phyloP scores from a whole-genome alignment of 2,329 filamentous ascomycete species.

The Fusarium heterosporum region DNA sequence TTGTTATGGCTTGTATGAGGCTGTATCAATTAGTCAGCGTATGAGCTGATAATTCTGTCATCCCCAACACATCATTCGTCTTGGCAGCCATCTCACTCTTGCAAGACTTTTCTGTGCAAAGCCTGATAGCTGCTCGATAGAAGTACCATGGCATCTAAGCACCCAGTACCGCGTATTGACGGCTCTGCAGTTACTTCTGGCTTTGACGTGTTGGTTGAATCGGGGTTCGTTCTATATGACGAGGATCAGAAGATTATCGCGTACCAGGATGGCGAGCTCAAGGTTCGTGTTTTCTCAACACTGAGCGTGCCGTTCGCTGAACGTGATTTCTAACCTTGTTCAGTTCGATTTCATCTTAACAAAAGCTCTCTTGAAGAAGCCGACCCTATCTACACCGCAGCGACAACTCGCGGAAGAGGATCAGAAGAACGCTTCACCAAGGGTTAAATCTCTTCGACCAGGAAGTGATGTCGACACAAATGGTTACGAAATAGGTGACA shows the following conservation, averaged over 20 bases:
- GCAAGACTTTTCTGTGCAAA: too few species aligned
- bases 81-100: too few species aligned
- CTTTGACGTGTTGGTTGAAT: conserved; percentile 5
- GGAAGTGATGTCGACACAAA: conserved; percentile 4
- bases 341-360: conserved; percentile 13
- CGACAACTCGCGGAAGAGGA: too few species aligned
- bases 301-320: too few species aligned
- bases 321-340: background rate
- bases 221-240: conserved; percentile 4
- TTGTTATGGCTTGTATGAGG: too few species aligned
- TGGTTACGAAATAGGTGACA: background rate
- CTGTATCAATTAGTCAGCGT: too few species aligned
- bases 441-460: background rate
- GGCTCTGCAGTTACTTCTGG: too few species aligned
- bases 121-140: too few species aligned
- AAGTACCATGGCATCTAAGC: too few species aligned
- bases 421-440: background rate
- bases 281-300: background rate
- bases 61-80: too few species aligned
- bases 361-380: conserved; percentile 9
- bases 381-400: background rate
- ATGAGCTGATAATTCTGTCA: too few species aligned
- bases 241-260: background rate
- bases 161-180: too few species aligned
- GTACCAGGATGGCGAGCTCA: background rate